These are phyloP conservation scores for Dalbergia oliveri DNA, from an alignment of 306 rosid genomes.

Conservation along the genomic window DNA sequence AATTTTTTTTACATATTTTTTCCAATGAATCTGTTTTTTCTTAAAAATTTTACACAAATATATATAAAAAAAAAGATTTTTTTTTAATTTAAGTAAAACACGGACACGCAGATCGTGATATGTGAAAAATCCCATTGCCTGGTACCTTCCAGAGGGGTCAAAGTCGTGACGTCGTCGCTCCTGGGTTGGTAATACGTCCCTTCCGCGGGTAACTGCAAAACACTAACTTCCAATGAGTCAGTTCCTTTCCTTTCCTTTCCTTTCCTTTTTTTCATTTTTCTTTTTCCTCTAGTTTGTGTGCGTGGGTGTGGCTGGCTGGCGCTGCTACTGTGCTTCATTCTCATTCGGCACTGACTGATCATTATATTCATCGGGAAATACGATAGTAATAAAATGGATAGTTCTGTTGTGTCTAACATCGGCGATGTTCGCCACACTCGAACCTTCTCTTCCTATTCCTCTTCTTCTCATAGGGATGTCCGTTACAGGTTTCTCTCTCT, in stretches of 20 bases:
- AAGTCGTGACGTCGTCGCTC: not conserved
- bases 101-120: too few relatives aligned
- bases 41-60: too few relatives aligned
- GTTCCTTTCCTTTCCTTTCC: not conserved
- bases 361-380: not conserved
- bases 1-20: too few relatives aligned
- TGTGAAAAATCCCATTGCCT: too few relatives aligned
- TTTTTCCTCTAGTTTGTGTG: not conserved
- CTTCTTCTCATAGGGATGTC: slow-evolving; percentile 78
- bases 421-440: slow-evolving; percentile 45
- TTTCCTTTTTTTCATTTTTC: too few relatives aligned
- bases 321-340: not conserved
- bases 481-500: slow-evolving; percentile 69
- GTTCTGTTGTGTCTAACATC: slow-evolving; percentile 41
- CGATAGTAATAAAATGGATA: slow-evolving; percentile 45
- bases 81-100: too few relatives aligned
- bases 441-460: slow-evolving; percentile 40
- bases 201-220: not conserved
- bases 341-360: not conserved
- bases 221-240: not conserved
- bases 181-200: too few relatives aligned
- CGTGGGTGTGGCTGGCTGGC: too few relatives aligned
- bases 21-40: too few relatives aligned
- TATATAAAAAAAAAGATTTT: too few relatives aligned
- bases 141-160: not conserved